Conservation (phyloP, 495 filamentous ascomycete genomes). For the Penicillium angulare region DNA sequence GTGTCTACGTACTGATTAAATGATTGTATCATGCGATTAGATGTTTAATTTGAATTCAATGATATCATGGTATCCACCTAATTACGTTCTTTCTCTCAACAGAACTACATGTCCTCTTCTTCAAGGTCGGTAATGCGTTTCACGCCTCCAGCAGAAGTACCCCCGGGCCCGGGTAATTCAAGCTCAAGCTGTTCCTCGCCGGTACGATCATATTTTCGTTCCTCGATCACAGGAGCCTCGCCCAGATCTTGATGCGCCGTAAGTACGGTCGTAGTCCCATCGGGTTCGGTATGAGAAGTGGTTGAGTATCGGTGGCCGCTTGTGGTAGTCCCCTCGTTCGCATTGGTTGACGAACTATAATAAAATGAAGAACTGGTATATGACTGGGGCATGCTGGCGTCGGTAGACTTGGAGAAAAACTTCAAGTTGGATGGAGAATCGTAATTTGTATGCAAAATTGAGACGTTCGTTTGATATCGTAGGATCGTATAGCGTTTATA, state of each 20-base stretch:
- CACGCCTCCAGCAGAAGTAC: slow-evolving; percentile 23
- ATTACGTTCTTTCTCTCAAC: neutral
- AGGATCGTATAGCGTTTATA: too few species aligned
- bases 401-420: neutral
- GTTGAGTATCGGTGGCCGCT: slow-evolving; percentile 39
- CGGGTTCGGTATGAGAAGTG: slow-evolving; percentile 29
- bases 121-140: slow-evolving; percentile 31
- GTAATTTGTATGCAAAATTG: neutral
- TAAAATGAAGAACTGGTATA: slow-evolving; percentile 32
- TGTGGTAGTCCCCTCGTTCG: slow-evolving; percentile 18
- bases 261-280: slow-evolving; percentile 39
- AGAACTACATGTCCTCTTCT: neutral
- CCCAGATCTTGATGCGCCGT: slow-evolving; percentile 40
- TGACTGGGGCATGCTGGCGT: slow-evolving; percentile 20
- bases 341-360: slow-evolving; percentile 32
- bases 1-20: too few species aligned
- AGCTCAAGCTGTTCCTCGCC: slow-evolving; percentile 31
- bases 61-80: too few species aligned
- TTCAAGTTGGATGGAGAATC: neutral
- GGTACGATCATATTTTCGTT: slow-evolving; percentile 34
- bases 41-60: too few species aligned
- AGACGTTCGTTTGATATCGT: too few species aligned
- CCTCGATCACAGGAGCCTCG: slow-evolving; percentile 32
- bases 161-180: slow-evolving; percentile 3
- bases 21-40: too few species aligned